Conservation (phyloP, 768 basidiomycete species). For the Coprinellus aureogranulatus region DNA sequence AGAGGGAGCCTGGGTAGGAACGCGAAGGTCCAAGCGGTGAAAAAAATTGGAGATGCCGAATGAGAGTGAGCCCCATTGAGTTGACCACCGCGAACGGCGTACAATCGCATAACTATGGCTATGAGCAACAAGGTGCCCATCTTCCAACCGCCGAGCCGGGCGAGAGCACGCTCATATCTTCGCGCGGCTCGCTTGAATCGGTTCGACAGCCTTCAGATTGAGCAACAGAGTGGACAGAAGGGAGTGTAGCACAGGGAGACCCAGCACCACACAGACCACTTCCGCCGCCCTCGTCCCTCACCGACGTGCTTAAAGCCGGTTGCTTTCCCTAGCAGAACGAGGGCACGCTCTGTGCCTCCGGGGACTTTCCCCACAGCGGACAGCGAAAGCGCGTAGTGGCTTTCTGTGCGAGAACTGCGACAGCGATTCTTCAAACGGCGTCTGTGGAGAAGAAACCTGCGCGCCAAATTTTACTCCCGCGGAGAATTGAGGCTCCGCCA, state of each 20-base stretch:
- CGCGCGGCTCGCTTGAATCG: conserved; percentile 49
- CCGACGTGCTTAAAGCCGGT: conserved; percentile 72
- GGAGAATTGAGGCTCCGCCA: conserved; percentile 24
- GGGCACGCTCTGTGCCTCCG: conserved; percentile 77
- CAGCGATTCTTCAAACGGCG: conserved; percentile 77
- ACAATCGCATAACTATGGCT: conserved; percentile 88
- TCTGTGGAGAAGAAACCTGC: conserved; percentile 14
- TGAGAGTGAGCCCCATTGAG: conserved; percentile 93
- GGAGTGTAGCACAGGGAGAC: conserved; percentile 35
- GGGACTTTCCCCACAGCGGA: conserved; percentile 92
- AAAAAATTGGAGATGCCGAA: conserved; percentile 61
- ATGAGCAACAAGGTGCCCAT: conserved; percentile 69
- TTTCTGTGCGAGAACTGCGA: conserved; percentile 81
- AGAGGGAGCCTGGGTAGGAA: conserved; percentile 19
- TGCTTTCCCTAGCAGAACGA: conserved; percentile 64
- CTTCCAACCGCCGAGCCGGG: conserved; percentile 39
- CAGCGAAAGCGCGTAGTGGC: conserved; percentile 38
- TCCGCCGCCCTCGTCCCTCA: conserved; percentile 50
- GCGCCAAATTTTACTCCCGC: neutral
- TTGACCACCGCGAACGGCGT: conserved; percentile 52
- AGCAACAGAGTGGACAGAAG: conserved; percentile 60
- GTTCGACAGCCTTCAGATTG: conserved; percentile 29
- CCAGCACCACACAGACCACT: conserved; percentile 37
- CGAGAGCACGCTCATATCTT: conserved; percentile 74
- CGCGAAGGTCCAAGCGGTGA: conserved; percentile 22